Evolutionary conservation across 2,329 filamentous ascomycete genomes (phyloP).

Genomic region (Colletotrichum chlorophyti): DNA sequence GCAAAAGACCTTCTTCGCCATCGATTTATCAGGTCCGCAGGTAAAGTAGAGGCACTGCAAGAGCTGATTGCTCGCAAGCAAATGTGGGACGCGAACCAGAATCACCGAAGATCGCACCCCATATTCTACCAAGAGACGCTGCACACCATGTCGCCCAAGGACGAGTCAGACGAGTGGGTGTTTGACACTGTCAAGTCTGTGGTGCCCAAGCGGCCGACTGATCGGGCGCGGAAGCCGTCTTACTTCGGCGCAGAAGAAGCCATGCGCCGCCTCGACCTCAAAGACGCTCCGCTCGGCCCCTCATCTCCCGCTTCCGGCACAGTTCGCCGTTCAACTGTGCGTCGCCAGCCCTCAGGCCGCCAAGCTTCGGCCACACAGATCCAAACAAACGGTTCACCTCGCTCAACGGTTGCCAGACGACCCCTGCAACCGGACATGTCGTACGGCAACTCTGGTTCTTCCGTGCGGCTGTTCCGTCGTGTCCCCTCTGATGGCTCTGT

Average conservation of each 20-base stretch:
- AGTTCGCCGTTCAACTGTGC: slow-evolving; percentile 65
- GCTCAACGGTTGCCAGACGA: slow-evolving; percentile 63
- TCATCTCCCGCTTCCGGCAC: slow-evolving; percentile 61
- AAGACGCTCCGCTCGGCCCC: slow-evolving; percentile 65
- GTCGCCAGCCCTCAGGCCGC: slow-evolving; percentile 55
- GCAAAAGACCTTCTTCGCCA: slow-evolving; percentile 89
- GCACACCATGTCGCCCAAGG: slow-evolving; percentile 69
- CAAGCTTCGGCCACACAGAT: slow-evolving; percentile 50
- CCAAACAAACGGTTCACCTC: slow-evolving; percentile 49
- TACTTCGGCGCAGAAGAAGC: slow-evolving; percentile 66
- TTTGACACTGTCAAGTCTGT: slow-evolving; percentile 92
- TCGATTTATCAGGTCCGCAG: slow-evolving; percentile 85
- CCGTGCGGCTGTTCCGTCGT: slow-evolving; percentile 88
- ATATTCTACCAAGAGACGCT: slow-evolving; percentile 96
- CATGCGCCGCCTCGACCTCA: slow-evolving; percentile 65
- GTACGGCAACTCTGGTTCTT: slow-evolving; percentile 92
- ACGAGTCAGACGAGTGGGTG: slow-evolving; percentile 87
- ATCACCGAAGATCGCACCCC: slow-evolving; percentile 71
- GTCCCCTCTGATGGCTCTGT: slow-evolving; percentile 74
- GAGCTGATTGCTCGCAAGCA: slow-evolving; percentile 86
- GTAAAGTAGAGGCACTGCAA: slow-evolving; percentile 86
- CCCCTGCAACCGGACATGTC: slow-evolving; percentile 89
- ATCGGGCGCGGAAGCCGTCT: slow-evolving; percentile 62
- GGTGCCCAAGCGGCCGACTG: slow-evolving; percentile 60
- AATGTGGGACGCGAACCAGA: slow-evolving; percentile 78